phyloP scores from a whole-genome alignment of 352 stramenopile species.

The Globisporangium carolinianum region DNA sequence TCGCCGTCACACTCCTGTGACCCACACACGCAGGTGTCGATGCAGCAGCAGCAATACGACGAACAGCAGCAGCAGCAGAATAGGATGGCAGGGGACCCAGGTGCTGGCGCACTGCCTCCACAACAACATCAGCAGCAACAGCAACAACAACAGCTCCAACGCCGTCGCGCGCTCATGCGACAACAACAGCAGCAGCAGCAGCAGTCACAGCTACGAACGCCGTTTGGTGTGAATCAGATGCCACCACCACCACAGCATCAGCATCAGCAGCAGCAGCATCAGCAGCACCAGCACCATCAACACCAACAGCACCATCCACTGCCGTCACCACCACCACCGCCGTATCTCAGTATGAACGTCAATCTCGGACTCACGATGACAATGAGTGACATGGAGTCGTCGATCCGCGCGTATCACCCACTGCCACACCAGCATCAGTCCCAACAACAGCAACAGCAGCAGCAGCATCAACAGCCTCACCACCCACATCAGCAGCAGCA shows the following conservation, averaged over 20 bases:
- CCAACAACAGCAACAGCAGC: conserved; percentile 4
- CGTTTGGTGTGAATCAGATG: background rate
- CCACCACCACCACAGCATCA: background rate
- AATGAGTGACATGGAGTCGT: conserved; percentile 22
- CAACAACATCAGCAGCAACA: conserved; percentile 10
- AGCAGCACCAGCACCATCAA: too few relatives aligned
- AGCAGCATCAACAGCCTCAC: conserved; percentile 13
- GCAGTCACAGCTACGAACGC: background rate
- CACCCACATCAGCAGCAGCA: conserved; percentile 17
- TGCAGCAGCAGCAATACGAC: background rate
- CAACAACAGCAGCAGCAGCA: conserved; percentile 1
- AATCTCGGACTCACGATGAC: conserved; percentile 17
- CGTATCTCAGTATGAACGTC: conserved; percentile 17
- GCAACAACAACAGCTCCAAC: background rate
- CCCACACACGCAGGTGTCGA: too few relatives aligned
- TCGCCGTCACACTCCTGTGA: too few relatives aligned
- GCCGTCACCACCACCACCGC: conserved; percentile 6
- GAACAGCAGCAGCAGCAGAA: conserved; percentile 6
- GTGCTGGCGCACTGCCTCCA: conserved; percentile 2
- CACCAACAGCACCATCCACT: background rate
- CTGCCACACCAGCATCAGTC: background rate
- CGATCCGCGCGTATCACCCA: conserved; percentile 20
- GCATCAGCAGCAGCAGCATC: conserved; percentile 6
- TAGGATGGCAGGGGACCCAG: conserved; percentile 9
- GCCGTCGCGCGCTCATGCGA: conserved; percentile 7